phyloP scores from a whole-genome alignment of 2,329 filamentous ascomycete species.

The Aspergillus jensenii region DNA sequence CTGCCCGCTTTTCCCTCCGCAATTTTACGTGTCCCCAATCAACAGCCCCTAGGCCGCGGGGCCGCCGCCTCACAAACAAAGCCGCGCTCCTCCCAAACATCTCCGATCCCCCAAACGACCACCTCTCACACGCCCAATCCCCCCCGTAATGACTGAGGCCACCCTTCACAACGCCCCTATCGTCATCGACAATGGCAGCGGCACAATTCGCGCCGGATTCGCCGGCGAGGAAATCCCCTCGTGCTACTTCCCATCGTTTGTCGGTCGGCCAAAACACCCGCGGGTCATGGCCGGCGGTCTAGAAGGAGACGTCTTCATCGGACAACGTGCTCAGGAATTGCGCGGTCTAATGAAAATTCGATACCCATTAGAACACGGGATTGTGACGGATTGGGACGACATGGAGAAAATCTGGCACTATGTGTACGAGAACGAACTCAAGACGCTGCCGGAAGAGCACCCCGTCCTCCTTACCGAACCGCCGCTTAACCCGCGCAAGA shows the following conservation, averaged over 20 bases:
- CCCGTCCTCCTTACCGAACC: slow-evolving; percentile 95
- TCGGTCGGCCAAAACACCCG: slow-evolving; percentile 91
- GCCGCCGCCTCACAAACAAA: slow-evolving; percentile 30
- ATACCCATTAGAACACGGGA: slow-evolving; percentile 94
- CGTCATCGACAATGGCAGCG: slow-evolving; percentile 97
- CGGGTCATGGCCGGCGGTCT: slow-evolving; percentile 93
- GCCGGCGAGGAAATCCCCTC: slow-evolving; percentile 94
- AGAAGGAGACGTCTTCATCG: slow-evolving; percentile 97
- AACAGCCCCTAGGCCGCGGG: slow-evolving; percentile 26
- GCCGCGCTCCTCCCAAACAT: slow-evolving; percentile 18
- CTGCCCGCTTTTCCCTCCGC: neutral
- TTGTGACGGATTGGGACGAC: slow-evolving; percentile 99
- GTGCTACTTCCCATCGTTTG: slow-evolving; percentile 96
- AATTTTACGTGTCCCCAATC: slow-evolving; percentile 4
- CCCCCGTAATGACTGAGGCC: slow-evolving; percentile 58
- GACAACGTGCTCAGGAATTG: slow-evolving; percentile 84
- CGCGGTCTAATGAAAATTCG: slow-evolving; percentile 91
- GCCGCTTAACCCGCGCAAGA: slow-evolving; percentile 89
- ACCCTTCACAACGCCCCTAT: slow-evolving; percentile 94
- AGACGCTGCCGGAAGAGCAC: slow-evolving; percentile 97
- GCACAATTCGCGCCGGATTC: slow-evolving; percentile 95
- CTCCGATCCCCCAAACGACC: slow-evolving; percentile 5
- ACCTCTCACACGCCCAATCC: slow-evolving; percentile 4
- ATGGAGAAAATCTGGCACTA: slow-evolving; percentile 99
- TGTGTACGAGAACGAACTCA: slow-evolving; percentile 92